Conservation (phyloP, 139 green algal genomes). For the Edaphochlamys debaryana region DNA sequence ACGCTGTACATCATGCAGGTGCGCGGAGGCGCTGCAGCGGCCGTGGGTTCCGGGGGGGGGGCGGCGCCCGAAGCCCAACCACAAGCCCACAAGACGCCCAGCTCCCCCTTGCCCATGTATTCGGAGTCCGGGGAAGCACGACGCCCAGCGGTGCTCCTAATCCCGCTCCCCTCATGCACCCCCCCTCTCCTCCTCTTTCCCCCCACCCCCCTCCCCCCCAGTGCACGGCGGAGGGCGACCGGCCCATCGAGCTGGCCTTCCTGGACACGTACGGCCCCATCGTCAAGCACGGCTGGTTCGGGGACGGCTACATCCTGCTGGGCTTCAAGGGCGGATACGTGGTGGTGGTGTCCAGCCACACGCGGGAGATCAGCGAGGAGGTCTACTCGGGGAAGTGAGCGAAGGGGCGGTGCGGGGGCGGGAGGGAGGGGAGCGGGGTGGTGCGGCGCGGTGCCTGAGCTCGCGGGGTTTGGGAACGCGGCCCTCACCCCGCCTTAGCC, state of each 20-base stretch:
- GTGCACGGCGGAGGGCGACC: slow-evolving; percentile 42
- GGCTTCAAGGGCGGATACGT: slow-evolving; percentile 67
- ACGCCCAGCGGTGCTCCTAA: no score
- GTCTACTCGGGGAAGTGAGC: slow-evolving; percentile 60
- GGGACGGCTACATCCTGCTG: slow-evolving; percentile 77
- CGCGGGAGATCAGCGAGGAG: slow-evolving; percentile 72
- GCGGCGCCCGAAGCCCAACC: no score
- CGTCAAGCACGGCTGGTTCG: slow-evolving; percentile 78
- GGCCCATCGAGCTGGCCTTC: slow-evolving; percentile 78
- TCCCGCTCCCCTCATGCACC: no score
- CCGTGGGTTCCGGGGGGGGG: no score
- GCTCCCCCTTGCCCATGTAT: no score
- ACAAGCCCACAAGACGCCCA: no score
- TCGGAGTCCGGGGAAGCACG: no score
- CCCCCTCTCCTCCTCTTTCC: no score
- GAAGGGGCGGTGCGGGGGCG: not conserved
- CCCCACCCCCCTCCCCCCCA: no score
- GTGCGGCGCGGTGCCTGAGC: not conserved
- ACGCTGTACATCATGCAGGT: slow-evolving; percentile 72
- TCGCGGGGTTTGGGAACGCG: no score
- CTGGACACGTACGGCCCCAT: slow-evolving; percentile 77
- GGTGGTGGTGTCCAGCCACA: slow-evolving; percentile 67
- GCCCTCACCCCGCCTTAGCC: not conserved
- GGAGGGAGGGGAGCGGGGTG: not conserved
- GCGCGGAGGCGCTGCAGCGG: no score